These are phyloP conservation scores for Hymenotorrendiella dingleyae DNA, from an alignment of 2,329 filamentous ascomycete species.

Conservation along the genomic window DNA sequence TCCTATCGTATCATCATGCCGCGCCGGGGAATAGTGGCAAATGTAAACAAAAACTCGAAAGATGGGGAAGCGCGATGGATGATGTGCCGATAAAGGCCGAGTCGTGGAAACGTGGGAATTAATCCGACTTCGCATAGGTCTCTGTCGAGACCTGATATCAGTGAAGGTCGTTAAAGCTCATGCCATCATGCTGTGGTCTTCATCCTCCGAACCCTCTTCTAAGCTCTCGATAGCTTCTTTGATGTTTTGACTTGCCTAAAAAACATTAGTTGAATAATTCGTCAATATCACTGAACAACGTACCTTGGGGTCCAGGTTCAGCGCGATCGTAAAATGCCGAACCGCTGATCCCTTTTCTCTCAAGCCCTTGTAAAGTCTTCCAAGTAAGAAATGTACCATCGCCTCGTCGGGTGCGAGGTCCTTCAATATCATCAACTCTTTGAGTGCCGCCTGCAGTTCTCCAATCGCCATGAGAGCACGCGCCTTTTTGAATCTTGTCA, in stretches of 20 bases:
- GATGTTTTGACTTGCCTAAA: constrained; percentile 81
- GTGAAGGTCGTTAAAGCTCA: constrained; percentile 7
- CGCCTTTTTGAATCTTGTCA: constrained; percentile 91
- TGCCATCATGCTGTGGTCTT: constrained; percentile 24
- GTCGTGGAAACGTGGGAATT: background rate
- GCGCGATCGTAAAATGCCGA: constrained; percentile 85
- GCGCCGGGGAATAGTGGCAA: constrained; percentile 1
- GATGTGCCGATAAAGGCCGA: background rate
- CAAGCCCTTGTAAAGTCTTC: constrained; percentile 70
- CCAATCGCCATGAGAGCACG: constrained; percentile 73
- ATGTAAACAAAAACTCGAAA: background rate
- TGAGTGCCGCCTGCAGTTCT: constrained; percentile 65
- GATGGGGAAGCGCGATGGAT: background rate
- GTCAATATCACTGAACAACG: constrained; percentile 25
- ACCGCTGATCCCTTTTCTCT: constrained; percentile 76
- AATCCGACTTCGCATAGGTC: background rate
- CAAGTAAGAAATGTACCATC: constrained; percentile 91
- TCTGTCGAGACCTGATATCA: background rate
- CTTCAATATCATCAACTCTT: constrained; percentile 81
- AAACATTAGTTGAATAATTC: constrained; percentile 8
- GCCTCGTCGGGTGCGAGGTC: constrained; percentile 91
- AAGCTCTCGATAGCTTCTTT: constrained; percentile 95
- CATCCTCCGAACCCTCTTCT: constrained; percentile 68
- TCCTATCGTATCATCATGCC: constrained; percentile 12
- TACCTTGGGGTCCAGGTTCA: constrained; percentile 96